Evolutionary conservation across 805 yeast species (phyloP).

Genomic region (Candida tammaniensis): DNA sequence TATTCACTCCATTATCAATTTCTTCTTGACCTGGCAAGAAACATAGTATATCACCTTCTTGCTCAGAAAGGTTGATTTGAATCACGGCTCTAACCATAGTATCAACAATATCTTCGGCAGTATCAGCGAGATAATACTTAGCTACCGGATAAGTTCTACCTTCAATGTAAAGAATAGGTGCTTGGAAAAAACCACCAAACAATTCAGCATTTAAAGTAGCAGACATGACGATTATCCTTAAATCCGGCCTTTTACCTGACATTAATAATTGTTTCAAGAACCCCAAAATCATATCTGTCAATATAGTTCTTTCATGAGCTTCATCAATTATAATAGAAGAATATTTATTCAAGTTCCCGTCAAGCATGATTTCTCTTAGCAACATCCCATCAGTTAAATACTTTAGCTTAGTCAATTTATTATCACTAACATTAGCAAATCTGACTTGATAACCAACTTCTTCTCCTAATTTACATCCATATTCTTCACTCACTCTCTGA

Average conservation of each 20-base stretch:
- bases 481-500: constrained; percentile 85
- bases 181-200: constrained; percentile 77
- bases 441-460: constrained; percentile 92
- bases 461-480: constrained; percentile 71
- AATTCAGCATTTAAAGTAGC: constrained; percentile 92
- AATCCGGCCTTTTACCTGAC: constrained; percentile 48
- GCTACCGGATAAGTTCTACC: constrained; percentile 89
- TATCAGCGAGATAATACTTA: constrained; percentile 57
- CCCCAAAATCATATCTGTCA: constrained; percentile 88
- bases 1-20: constrained; percentile 76
- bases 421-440: constrained; percentile 67
- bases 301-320: constrained; percentile 94
- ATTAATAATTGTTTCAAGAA: constrained; percentile 67
- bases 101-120: constrained; percentile 83
- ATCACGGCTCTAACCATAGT: constrained; percentile 68
- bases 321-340: constrained; percentile 85
- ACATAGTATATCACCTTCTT: constrained; percentile 85
- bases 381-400: constrained; percentile 98
- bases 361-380: constrained; percentile 83
- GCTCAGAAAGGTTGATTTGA: constrained; percentile 78
- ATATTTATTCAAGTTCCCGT: constrained; percentile 60
- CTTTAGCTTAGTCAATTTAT: constrained; percentile 61
- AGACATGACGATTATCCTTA: constrained; percentile 79
- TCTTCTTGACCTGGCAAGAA: constrained; percentile 97
- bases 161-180: constrained; percentile 83